These are phyloP conservation scores for Calonectria pauciramosa DNA, from an alignment of 2,329 filamentous ascomycete genomes.

Conservation along the genomic window DNA sequence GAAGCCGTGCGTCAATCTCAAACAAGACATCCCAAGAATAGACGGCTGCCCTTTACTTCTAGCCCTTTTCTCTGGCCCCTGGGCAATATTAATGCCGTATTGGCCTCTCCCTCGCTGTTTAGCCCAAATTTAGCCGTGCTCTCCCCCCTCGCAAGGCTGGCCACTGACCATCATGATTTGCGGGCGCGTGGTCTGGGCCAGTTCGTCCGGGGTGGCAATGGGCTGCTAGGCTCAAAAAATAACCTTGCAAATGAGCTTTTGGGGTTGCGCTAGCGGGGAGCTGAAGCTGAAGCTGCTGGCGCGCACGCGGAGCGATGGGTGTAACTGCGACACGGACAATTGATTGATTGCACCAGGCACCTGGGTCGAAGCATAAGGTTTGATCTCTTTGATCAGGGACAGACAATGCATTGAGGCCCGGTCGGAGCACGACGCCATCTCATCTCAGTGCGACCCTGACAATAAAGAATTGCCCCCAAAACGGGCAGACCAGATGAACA, in stretches of 20 bases:
- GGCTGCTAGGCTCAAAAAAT: not conserved
- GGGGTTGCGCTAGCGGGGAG: not conserved
- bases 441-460: not conserved
- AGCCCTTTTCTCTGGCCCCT: not conserved
- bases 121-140: not conserved
- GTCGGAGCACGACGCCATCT: not conserved
- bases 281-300: not conserved
- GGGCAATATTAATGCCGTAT: not conserved
- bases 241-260: not conserved
- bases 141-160: not conserved
- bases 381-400: too few species aligned
- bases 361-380: not conserved
- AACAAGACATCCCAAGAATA: not conserved
- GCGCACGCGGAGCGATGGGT: not conserved
- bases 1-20: not conserved
- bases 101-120: not conserved
- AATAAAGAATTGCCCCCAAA: not conserved
- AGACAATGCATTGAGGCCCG: too few species aligned
- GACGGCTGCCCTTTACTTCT: not conserved
- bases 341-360: not conserved
- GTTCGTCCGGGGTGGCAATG: not conserved
- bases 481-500: not conserved
- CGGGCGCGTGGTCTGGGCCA: not conserved
- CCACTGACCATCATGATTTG: not conserved
- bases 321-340: not conserved